A percentile compares a stretch with the other conserved stretches of the same genome.
These are phyloP conservation scores for Boechera retrofracta DNA, from an alignment of 345 rosid species.

Conservation along the genomic window DNA sequence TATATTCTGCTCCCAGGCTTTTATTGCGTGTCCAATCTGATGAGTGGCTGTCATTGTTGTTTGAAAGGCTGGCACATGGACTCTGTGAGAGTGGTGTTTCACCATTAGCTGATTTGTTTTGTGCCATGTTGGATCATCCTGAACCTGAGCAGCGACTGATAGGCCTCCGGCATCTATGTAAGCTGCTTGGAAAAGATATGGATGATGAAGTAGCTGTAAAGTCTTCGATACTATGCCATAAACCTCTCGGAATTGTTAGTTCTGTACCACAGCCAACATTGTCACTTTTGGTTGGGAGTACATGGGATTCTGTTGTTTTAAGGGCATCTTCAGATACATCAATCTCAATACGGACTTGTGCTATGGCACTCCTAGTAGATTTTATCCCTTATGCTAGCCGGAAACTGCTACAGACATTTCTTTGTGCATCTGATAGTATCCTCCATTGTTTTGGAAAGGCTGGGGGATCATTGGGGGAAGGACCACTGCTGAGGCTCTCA, in stretches of 20 bases:
- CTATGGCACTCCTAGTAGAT: conserved; percentile 70
- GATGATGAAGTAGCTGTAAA: conserved; percentile 45
- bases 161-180: conserved; percentile 68
- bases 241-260: conserved; percentile 47
- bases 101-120: conserved; percentile 62
- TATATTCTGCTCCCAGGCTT: conserved; percentile 69
- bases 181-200: conserved; percentile 63
- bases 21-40: conserved; percentile 75
- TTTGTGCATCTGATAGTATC: conserved; percentile 64
- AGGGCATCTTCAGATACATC: conserved; percentile 71
- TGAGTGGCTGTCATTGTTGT: conserved; percentile 65
- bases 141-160: conserved; percentile 85
- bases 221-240: conserved; percentile 45
- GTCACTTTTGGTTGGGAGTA: conserved; percentile 62
- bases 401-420: conserved; percentile 67
- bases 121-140: conserved; percentile 62
- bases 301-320: conserved; percentile 73
- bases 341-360: conserved; percentile 57
- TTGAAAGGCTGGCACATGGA: conserved; percentile 54
- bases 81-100: conserved; percentile 56
- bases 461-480: conserved; percentile 60
- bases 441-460: conserved; percentile 61
- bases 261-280: conserved; percentile 54
- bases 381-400: conserved; percentile 62
- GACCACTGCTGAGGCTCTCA: conserved; percentile 67